Base-by-base conservation (phyloP, 441 rosid species). In the Adansonia gregorii region DNA sequence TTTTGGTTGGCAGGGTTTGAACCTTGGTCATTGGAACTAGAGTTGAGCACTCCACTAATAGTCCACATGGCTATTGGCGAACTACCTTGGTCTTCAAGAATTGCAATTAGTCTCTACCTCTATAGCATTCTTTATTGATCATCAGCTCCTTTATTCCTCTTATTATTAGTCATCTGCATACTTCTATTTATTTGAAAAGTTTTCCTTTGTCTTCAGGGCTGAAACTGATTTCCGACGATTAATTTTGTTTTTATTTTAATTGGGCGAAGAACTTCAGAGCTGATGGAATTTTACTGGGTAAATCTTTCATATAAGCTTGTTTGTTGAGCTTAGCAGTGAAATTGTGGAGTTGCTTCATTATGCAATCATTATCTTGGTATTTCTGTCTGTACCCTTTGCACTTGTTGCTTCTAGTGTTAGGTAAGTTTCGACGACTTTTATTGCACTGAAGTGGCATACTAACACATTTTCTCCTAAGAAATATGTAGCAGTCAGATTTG, bases 241-340 rank as follows among this genome's bases (percentile, higher is more conserved):
- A 11, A 6, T 19, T 51, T 12, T 73, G 56, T 67, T 35, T 35
- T 35, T 3, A 35, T 35, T 35, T 35, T 2, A 35, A 2, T 35
- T 82, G 91, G 98, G 90, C 75, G 41, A 92, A 87, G 85, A 84
- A 74, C 85, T 95, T 86, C 93, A 90, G 88, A 89, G 95, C 94
- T 83, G 83, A 91, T 95, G 85, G 93, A 93, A 78, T 92, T 87
- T 78, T 95, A 94, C 86, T 88, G 86, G 90, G 98, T 95, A 83
- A 82, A 86, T 76, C 43, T 20, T 65, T 76, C 58, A 24, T 43
- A 76, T 22, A 51, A 51, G 39, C 31, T 45, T 52, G 59, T 15
- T 39, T 35, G 67, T 52, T 43, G 46, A 73, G 73, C 69, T 15
- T 77, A 43, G 8, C 6, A 27, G 35, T 27, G 35, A 27, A 27